Evolutionary conservation across 345 rosid genomes (phyloP).

Genomic region (Citrus cavaleriei): DNA sequence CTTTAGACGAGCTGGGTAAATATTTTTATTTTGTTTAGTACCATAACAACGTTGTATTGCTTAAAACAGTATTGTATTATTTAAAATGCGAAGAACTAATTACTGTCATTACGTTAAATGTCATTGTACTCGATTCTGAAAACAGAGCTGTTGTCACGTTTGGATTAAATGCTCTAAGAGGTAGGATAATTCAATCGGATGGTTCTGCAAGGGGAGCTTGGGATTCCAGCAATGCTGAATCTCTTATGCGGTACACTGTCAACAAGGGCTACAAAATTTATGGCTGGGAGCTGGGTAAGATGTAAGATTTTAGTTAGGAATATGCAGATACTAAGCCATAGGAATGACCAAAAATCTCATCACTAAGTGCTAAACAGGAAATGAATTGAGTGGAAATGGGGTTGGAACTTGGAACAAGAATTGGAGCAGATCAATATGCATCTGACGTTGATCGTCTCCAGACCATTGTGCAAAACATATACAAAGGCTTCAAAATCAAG

Average conservation of each 20-base stretch:
- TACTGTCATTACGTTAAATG: not conserved
- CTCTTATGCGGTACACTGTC: constrained; percentile 36
- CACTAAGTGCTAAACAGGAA: constrained; percentile 21
- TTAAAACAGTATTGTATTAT: too few relatives aligned
- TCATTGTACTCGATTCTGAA: not conserved
- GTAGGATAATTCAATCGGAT: constrained; percentile 27
- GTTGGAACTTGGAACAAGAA: constrained; percentile 33
- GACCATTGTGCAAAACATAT: constrained; percentile 16
- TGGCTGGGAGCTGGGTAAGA: constrained; percentile 58
- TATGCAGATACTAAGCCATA: not conserved
- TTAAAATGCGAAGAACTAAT: too few relatives aligned
- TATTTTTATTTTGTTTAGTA: not conserved
- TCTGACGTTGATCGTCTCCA: constrained; percentile 27
- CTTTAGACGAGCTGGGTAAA: constrained; percentile 51
- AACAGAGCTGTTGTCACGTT: constrained; percentile 38
- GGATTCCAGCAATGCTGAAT: constrained; percentile 41
- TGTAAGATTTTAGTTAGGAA: constrained; percentile 9
- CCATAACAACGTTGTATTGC: too few relatives aligned
- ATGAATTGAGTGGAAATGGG: constrained; percentile 49
- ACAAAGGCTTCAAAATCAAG: constrained; percentile 30
- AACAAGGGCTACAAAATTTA: constrained; percentile 29
- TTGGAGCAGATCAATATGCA: constrained; percentile 41
- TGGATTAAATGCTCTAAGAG: constrained; percentile 44
- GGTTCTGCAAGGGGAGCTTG: constrained; percentile 38
- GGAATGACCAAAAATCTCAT: not conserved